Percentiles rank a stretch among this genome's conserved stretches.
phyloP scores from a whole-genome alignment of 2,329 filamentous ascomycete genomes.

The Botrytis deweyae region DNA sequence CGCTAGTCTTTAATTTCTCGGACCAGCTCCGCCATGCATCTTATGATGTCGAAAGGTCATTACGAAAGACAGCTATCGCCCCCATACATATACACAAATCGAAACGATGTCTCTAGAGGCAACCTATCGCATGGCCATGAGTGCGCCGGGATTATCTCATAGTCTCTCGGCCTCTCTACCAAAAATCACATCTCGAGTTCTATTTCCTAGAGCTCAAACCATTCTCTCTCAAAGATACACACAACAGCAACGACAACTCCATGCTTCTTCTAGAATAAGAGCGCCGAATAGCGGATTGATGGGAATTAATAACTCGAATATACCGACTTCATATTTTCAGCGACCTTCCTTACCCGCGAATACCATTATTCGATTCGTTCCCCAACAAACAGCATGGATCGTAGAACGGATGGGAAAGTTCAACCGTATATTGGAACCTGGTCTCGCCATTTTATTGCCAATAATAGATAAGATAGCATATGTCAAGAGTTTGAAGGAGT shows the following conservation, averaged over 20 bases:
- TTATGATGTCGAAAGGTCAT: slow-evolving; percentile 8
- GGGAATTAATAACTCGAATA: slow-evolving; percentile 40
- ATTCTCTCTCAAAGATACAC: slow-evolving; percentile 27
- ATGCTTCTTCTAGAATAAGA: slow-evolving; percentile 29
- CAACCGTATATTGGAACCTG: slow-evolving; percentile 87
- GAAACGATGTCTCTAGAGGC: slow-evolving; percentile 31
- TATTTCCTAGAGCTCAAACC: slow-evolving; percentile 29
- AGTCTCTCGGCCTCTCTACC: slow-evolving; percentile 24
- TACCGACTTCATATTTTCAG: slow-evolving; percentile 78
- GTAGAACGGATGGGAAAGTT: slow-evolving; percentile 99
- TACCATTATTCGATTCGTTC: slow-evolving; percentile 92
- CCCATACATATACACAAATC: not conserved
- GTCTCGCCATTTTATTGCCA: slow-evolving; percentile 82
- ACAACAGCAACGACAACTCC: slow-evolving; percentile 36
- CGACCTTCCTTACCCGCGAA: slow-evolving; percentile 77
- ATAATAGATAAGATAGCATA: slow-evolving; percentile 96
- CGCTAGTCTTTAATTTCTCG: slow-evolving; percentile 14
- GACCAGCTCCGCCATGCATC: not conserved
- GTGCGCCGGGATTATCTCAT: slow-evolving; percentile 29
- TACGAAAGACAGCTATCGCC: not conserved
- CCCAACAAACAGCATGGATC: slow-evolving; percentile 99
- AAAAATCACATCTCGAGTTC: slow-evolving; percentile 24
- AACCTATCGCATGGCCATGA: slow-evolving; percentile 32
- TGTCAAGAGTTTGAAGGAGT: slow-evolving; percentile 95
- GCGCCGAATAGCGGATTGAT: slow-evolving; percentile 36